phyloP scores from a whole-genome alignment of 2,329 filamentous ascomycete genomes.

The Dactylellina sp. region DNA sequence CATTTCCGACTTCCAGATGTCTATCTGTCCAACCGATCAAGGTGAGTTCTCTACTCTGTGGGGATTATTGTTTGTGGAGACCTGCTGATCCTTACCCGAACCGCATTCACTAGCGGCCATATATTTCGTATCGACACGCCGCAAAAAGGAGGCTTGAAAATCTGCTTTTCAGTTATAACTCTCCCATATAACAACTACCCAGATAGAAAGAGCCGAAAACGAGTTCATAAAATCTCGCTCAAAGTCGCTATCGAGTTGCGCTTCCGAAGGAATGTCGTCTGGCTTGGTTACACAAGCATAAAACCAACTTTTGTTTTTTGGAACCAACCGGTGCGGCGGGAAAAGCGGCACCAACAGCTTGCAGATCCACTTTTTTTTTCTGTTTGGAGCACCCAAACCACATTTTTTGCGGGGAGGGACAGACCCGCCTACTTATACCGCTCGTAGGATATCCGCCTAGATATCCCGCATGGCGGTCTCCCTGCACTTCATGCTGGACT shows the following conservation, averaged over 20 bases:
- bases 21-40: neutral
- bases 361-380: constrained; percentile 35
- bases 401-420: constrained; percentile 12
- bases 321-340: constrained; percentile 33
- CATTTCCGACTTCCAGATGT: neutral
- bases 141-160: constrained; percentile 56
- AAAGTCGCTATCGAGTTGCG: constrained; percentile 37
- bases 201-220: neutral
- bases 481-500: constrained; percentile 37
- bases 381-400: constrained; percentile 14
- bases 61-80: constrained; percentile 18
- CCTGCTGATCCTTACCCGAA: constrained; percentile 49
- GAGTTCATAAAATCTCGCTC: constrained; percentile 27
- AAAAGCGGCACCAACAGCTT: constrained; percentile 47
- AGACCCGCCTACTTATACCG: constrained; percentile 18
- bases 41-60: neutral
- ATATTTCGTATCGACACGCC: constrained; percentile 19
- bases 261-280: constrained; percentile 38
- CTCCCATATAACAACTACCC: neutral
- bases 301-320: constrained; percentile 21
- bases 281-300: constrained; percentile 51
- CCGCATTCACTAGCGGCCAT: constrained; percentile 16
- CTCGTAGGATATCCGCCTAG: constrained; percentile 9
- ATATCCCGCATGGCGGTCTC: constrained; percentile 21
- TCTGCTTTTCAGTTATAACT: constrained; percentile 34